phyloP scores from a whole-genome alignment of 768 basidiomycete genomes.

The Boletus patriciae region DNA sequence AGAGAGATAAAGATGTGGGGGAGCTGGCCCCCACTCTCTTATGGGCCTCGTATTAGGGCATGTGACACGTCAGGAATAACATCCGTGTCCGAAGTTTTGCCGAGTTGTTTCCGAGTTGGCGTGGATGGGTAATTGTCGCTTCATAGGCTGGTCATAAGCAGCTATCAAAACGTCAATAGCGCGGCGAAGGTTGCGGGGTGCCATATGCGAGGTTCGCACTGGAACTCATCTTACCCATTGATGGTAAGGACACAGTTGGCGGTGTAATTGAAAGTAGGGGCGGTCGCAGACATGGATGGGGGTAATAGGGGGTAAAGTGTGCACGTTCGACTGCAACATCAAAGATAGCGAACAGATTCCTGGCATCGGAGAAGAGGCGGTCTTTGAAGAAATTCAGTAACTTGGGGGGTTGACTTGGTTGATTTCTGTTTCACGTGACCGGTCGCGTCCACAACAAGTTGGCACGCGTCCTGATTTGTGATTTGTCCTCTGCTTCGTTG shows the following conservation, averaged over 20 bases:
- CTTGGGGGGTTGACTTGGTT: slow-evolving; percentile 3
- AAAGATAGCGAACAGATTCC: no score
- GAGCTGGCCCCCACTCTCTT: slow-evolving; percentile 1
- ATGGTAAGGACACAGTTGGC: no score
- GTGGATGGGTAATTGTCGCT: background rate
- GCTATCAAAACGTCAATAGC: background rate
- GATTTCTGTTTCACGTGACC: slow-evolving; percentile 31
- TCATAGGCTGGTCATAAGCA: background rate
- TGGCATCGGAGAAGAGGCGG: no score
- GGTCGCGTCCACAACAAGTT: background rate
- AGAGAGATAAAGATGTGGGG: slow-evolving; percentile 6
- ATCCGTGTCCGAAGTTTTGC: slow-evolving; percentile 12
- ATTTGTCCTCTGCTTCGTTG: background rate
- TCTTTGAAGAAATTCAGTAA: no score
- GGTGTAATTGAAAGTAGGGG: no score
- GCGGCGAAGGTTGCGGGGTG: background rate
- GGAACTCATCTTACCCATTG: background rate
- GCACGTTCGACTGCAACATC: background rate
- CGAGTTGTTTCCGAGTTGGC: no score
- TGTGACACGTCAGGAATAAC: slow-evolving; percentile 16
- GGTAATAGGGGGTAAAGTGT: background rate
- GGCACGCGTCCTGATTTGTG: background rate
- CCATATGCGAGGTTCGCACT: background rate
- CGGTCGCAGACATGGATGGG: no score
- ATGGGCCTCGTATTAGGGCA: slow-evolving; percentile 8